Evolutionary conservation across 202 grass and related monocot genomes (phyloP).

Genomic region (Saccharum hybrid): DNA sequence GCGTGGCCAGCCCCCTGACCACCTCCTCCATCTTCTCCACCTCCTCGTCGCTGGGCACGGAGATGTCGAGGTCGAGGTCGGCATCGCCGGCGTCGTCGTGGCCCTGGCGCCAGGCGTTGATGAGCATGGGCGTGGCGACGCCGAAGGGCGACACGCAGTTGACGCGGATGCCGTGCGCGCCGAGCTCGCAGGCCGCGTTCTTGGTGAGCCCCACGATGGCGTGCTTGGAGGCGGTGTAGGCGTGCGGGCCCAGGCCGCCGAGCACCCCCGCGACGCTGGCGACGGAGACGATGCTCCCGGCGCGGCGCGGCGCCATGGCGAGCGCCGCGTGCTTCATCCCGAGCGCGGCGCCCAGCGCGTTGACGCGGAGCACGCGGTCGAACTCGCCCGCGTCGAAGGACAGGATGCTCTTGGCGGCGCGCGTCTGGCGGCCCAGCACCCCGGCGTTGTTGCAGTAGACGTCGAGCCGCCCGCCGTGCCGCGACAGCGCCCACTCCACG

Average conservation of each 20-base stretch:
- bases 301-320: slow-evolving; percentile 61
- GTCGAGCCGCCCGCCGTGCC: slow-evolving; percentile 77
- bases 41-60: slow-evolving; percentile 56
- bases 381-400: slow-evolving; percentile 83
- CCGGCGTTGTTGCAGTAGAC: slow-evolving; percentile 91
- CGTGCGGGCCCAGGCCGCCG: slow-evolving; percentile 87
- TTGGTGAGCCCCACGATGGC: slow-evolving; percentile 91
- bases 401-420: slow-evolving; percentile 79
- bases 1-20: slow-evolving; percentile 69
- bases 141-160: slow-evolving; percentile 99
- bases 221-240: slow-evolving; percentile 96
- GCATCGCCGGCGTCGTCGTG: slow-evolving; percentile 42
- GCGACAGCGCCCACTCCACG: slow-evolving; percentile 50
- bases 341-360: slow-evolving; percentile 84
- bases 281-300: slow-evolving; percentile 82
- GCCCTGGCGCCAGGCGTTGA: slow-evolving; percentile 83
- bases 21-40: slow-evolving; percentile 85
- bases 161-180: slow-evolving; percentile 77
- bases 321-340: slow-evolving; percentile 98
- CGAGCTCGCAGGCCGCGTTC: slow-evolving; percentile 96
- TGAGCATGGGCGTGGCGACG: slow-evolving; percentile 93
- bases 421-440: slow-evolving; percentile 90
- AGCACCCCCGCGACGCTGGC: slow-evolving; percentile 88
- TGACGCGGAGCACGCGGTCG: slow-evolving; percentile 88
- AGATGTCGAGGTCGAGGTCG: slow-evolving; percentile 26